Evolutionary conservation across 1,284 basidiomycete genomes (phyloP), one percentile per base, ranked within the genome.

Genomic region (Ceratobasidium sp.): DNA sequence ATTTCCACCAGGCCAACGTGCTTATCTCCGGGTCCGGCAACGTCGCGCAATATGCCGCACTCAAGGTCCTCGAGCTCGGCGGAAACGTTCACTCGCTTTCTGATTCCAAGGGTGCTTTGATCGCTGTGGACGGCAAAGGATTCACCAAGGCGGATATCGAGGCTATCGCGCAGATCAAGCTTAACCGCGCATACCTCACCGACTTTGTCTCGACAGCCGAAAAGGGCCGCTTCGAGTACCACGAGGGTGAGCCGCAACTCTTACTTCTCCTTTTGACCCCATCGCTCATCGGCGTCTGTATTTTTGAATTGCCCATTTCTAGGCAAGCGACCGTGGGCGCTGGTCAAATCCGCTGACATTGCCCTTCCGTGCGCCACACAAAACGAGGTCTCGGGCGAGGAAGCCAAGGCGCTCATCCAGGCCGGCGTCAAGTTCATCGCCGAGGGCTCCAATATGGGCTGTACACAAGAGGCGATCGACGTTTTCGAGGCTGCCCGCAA

Each of bases 1-100:
- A 81, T 83, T 85, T 81, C 81, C 86, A 87, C 67, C 82, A 85
- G 48, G 81, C 84, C 59, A 89, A 88, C 16, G 85, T 87, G 73
- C 92, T 94, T 80, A 90, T 95, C 85, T 93, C 92, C 38, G 93
- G 91, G 80, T 88, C 90, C 35, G 92, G 92, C 41, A 93, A 93
- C 84, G 92, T 93, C 79, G 89, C 92, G 55, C 92, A 93, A 83
- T 95, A 88, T 86, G 93, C 93, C 69, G 93, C 93, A 3, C 88
- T 94, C 84, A 94, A 94, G 86, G 89, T 93, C 79, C 89, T 95
- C 84, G 92, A 93, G 85, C 91, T 94, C 82, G 93, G 93, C 77
- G 93, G 89, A 77, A 90, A 86, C 78, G 93, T 94, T 74, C 85
- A 93, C 82, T 91, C 92, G n/a, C 89, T 95, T 80, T 93, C 92